Evolutionary conservation across 1,284 basidiomycete genomes (phyloP).

Genomic region (Heterobasidion irregulare): DNA sequence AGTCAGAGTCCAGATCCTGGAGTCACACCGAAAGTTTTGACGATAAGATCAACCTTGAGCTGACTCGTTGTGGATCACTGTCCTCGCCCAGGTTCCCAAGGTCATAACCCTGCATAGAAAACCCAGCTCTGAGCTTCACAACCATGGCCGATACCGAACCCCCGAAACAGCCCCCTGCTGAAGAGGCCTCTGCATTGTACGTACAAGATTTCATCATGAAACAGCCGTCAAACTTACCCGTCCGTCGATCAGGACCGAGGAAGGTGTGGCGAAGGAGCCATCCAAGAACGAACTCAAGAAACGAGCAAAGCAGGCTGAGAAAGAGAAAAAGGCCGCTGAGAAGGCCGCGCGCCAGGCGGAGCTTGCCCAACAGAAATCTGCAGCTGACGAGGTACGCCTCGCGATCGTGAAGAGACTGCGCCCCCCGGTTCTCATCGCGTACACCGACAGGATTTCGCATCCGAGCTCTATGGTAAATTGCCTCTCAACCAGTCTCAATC

Average conservation of each 20-base stretch:
- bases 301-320: constrained; percentile 87
- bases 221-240: not conserved
- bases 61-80: too few relatives aligned
- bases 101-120: too few relatives aligned
- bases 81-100: too few relatives aligned
- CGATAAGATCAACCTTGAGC: too few relatives aligned
- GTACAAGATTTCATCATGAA: constrained; percentile 1
- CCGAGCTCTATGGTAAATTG: constrained; percentile 83
- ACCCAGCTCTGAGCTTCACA: too few relatives aligned
- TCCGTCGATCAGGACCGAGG: constrained; percentile 19
- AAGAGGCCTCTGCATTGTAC: constrained; percentile 9
- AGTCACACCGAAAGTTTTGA: too few relatives aligned
- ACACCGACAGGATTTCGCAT: constrained; percentile 65
- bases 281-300: constrained; percentile 94
- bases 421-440: not conserved
- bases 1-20: too few relatives aligned
- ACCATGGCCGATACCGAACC: not conserved
- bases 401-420: not conserved
- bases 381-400: constrained; percentile 54
- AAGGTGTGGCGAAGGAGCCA: constrained; percentile 30
- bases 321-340: constrained; percentile 85
- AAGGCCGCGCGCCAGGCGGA: constrained; percentile 51
- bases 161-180: not conserved
- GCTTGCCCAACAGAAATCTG: constrained; percentile 72
- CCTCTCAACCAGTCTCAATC: constrained; percentile 91